A percentile compares a stretch with the other conserved stretches of the same genome.
phyloP scores from a whole-genome alignment of 78 protist species.

The Andalucia godoyi region DNA sequence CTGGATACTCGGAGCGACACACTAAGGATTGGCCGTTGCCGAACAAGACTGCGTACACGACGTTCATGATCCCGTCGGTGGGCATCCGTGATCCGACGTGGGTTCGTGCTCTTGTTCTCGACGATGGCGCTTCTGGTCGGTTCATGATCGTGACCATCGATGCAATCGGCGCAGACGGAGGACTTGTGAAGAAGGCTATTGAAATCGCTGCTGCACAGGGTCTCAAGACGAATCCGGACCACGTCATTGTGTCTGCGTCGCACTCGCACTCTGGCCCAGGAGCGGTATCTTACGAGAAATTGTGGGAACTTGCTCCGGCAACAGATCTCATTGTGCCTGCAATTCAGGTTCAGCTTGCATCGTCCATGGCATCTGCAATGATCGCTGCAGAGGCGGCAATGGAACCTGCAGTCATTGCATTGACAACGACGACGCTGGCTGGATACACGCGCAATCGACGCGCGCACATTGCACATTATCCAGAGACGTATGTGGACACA shows the following conservation, averaged over 20 bases:
- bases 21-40: slow-evolving; percentile 2
- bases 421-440: not conserved
- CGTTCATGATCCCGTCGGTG: not conserved
- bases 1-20: slow-evolving; percentile 6
- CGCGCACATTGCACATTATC: not conserved
- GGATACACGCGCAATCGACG: slow-evolving; percentile 4
- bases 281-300: not conserved
- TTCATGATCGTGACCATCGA: not conserved
- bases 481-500: not conserved
- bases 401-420: not conserved
- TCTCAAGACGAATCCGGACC: not conserved
- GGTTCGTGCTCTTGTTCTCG: slow-evolving; percentile 1
- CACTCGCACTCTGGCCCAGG: slow-evolving; percentile 17
- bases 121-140: not conserved
- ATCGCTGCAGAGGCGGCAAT: not conserved
- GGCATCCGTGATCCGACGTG: not conserved
- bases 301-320: not conserved
- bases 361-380: not conserved
- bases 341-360: not conserved
- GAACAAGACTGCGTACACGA: not conserved
- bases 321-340: not conserved
- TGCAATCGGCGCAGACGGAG: slow-evolving; percentile 3
- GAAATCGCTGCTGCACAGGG: not conserved
- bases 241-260: not conserved
- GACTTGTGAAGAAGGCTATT: not conserved